Base-by-base conservation (phyloP, 257 asterid species). In the Cordia subcordata region DNA sequence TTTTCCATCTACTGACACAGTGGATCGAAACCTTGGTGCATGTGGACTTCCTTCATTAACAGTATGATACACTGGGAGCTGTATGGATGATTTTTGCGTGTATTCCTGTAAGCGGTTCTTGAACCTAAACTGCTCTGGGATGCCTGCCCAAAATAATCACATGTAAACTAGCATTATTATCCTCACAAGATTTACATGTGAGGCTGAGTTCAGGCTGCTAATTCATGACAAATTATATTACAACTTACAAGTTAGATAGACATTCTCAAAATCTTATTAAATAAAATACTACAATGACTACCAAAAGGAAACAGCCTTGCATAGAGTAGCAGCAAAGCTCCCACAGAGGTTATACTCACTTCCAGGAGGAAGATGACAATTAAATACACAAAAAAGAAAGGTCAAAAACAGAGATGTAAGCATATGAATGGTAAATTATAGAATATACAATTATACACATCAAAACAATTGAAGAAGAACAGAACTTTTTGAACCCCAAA, bases 1-100 rank as follows among this genome's bases (percentile, higher is more conserved):
- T 8, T 19, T 33, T 54, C 84, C 86, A 21, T 75, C 78, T 11
- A 85, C 86, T 49, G 59, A 72, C 38, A 85, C 87, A 0, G 53
- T 67, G 17, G 75, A 65, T 58, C 70, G 74, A 46, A 76, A 81
- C 17, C 20, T 14, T 5, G 81, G 79, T 10, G 69, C 75, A 65
- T 72, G 82, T 13, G 9, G 62, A 5, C 39, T 11, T 54, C 78
- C 73, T 60, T 62, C 71, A 19, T 63, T 70, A 10, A 62, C 1
- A 38, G 61, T 57, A 0, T 49, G 37, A 37, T 78, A 78, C 4
- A 53, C 15, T 4, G 83, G 83, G 17, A 55, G 57, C 13, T 12
- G 59, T 38, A 58, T 37, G 14, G 47, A 40, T 5, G 61, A 49
- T 12, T 44, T 66, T 32, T 64, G 73, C 0, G 76, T 15, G n/a